Evolutionary conservation across 164 flowering plant genomes (phyloP).

Genomic region (Kingdonia uniflora): DNA sequence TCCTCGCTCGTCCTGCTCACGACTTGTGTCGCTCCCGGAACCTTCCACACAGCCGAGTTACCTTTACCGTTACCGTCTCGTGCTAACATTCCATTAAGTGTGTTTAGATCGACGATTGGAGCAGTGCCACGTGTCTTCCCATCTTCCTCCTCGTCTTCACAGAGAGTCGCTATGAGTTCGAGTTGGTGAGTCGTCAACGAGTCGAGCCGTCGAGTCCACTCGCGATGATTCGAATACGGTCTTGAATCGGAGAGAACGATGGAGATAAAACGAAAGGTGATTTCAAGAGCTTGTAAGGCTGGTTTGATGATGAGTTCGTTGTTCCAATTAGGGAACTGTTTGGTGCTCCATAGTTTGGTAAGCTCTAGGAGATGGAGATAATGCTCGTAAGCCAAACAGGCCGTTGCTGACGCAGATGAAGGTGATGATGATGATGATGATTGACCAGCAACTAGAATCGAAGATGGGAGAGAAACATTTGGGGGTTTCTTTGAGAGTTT

Average conservation of each 20-base stretch:
- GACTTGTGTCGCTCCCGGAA: constrained; percentile 32
- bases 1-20: constrained; percentile 58
- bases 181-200: constrained; percentile 45
- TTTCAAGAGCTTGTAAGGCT: constrained; percentile 68
- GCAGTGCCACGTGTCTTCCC: constrained; percentile 29
- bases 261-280: constrained; percentile 81
- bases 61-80: constrained; percentile 41
- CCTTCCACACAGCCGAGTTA: constrained; percentile 83
- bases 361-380: constrained; percentile 67
- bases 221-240: constrained; percentile 53
- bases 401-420: constrained; percentile 15
- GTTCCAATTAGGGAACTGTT: constrained; percentile 59
- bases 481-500: constrained; percentile 8
- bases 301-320: constrained; percentile 61
- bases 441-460: constrained; percentile 9
- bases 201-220: constrained; percentile 71
- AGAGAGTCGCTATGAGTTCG: constrained; percentile 49
- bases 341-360: constrained; percentile 39
- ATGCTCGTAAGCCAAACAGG: constrained; percentile 59
- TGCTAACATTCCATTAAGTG: constrained; percentile 34
- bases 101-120: constrained; percentile 49
- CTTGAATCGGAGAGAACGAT: constrained; percentile 57
- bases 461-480: constrained; percentile 4
- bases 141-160: constrained; percentile 43
- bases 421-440: background rate